Base-by-base conservation (phyloP, 768 basidiomycete species). In the Hygrophorus pudorinus region DNA sequence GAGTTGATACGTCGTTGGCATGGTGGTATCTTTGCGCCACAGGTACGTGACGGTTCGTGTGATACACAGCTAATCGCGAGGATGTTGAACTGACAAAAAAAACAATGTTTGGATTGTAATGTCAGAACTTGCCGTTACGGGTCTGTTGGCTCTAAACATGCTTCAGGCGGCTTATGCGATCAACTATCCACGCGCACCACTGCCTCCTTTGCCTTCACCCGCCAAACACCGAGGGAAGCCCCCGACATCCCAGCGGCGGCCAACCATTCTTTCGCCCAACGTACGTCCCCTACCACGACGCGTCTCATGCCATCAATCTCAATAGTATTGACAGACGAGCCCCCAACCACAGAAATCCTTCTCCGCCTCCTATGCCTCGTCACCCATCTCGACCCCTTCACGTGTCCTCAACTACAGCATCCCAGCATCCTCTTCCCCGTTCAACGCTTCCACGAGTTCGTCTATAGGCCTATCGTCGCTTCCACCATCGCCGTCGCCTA, bases 401-500 rank as follows among this genome's bases (percentile, higher is more conserved):
- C 46, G 46, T 17, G 31, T 39, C 2, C 33, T 44, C 43, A 44
- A 41, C 21, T 47, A 42, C 40, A 27, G 24, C 38, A 14, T 29
- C 41, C 2, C 29, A 32, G 4, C 28, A 17, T 1, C 40, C 42
- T 2, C 18, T 35, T 44, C 43, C 1, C 43, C 32, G 16, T 44
- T 44, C 43, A 17, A 36, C 21, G 17, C 12, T 8, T 37, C 43
- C 4, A 27, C 5, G 32, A 36, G 31, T 24, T 35, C n/a, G 6
- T 21, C 4, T 11, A 7, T 7, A 7, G 7, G 24, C 7, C 24
- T 28, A 3, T 29, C 27, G 24, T 43, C 42, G 10, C 43, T 44
- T 10, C 43, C 43, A 16, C 43, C 43, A n/a, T 41, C 48, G 1
- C 48, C 48, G n/a, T 49, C 48, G 1, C 48, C 48, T 24, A 36